Evolutionary conservation across 129 eudicot genomes (phyloP).

Genomic region (Solidago caesia): DNA sequence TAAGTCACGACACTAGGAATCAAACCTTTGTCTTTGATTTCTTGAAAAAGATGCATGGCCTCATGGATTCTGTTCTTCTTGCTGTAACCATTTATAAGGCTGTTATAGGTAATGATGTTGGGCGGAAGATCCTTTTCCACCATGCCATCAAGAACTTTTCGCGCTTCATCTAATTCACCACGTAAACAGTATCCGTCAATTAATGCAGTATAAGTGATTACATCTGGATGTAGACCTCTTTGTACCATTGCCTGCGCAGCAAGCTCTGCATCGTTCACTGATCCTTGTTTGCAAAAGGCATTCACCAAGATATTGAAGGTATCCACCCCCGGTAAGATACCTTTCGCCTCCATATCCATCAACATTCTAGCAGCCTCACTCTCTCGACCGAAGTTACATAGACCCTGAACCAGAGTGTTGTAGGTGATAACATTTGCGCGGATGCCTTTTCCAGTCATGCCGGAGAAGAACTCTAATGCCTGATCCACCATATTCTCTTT

Average conservation of each 20-base stretch:
- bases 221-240: slow-evolving; percentile 29
- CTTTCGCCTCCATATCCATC: slow-evolving; percentile 28
- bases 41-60: slow-evolving; percentile 31
- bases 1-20: slow-evolving; percentile 14
- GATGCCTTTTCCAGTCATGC: slow-evolving; percentile 37
- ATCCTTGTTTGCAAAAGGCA: slow-evolving; percentile 28
- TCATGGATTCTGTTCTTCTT: slow-evolving; percentile 24
- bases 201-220: slow-evolving; percentile 28
- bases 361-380: slow-evolving; percentile 27
- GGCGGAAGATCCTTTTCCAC: slow-evolving; percentile 16
- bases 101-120: slow-evolving; percentile 27
- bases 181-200: slow-evolving; percentile 48
- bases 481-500: slow-evolving; percentile 36
- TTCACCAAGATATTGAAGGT: slow-evolving; percentile 30
- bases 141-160: slow-evolving; percentile 26
- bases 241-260: slow-evolving; percentile 12
- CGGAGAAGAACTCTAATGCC: slow-evolving; percentile 27
- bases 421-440: slow-evolving; percentile 31
- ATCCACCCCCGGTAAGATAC: slow-evolving; percentile 6
- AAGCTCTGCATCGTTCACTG: slow-evolving; percentile 23
- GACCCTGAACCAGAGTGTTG: slow-evolving; percentile 38
- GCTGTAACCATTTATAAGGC: slow-evolving; percentile 32
- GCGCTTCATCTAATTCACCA: slow-evolving; percentile 32
- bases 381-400: slow-evolving; percentile 31
- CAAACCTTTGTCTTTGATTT: slow-evolving; percentile 27